phyloP scores from a whole-genome alignment of 805 yeast genomes.

The Wickerhamomyces silvicola region DNA sequence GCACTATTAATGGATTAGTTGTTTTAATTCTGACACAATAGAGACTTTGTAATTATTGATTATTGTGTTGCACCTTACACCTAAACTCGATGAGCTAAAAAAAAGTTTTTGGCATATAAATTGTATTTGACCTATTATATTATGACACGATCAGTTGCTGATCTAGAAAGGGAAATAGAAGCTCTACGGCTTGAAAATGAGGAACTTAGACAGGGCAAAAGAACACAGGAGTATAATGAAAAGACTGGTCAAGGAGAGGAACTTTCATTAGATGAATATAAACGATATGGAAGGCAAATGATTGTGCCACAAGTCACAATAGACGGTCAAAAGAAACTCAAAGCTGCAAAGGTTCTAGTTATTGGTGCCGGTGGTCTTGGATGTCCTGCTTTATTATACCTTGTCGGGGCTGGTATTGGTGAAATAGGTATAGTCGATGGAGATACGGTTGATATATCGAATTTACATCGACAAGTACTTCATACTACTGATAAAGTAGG shows the following conservation, averaged over 20 bases:
- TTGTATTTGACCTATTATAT: no score
- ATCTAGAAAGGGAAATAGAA: constrained; percentile 5
- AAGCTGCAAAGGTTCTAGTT: constrained; percentile 56
- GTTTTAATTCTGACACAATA: no score
- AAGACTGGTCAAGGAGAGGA: not conserved
- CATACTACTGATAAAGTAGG: constrained; percentile 69
- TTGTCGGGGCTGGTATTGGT: constrained; percentile 87
- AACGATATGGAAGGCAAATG: constrained; percentile 91
- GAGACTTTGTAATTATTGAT: no score
- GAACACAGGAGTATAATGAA: not conserved
- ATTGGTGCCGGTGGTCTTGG: constrained; percentile 98
- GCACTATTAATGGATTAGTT: no score
- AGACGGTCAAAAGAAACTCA: constrained; percentile 52
- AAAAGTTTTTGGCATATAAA: no score
- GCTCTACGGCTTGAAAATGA: constrained; percentile 13
- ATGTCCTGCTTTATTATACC: constrained; percentile 79
- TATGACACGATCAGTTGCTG: not conserved
- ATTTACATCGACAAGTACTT: constrained; percentile 83
- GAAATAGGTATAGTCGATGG: constrained; percentile 79
- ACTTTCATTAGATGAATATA: constrained; percentile 56
- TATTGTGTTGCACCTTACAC: no score
- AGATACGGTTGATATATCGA: constrained; percentile 78
- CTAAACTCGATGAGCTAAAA: no score
- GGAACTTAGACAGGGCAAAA: not conserved
- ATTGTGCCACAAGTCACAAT: constrained; percentile 67